Evolutionary conservation across 257 asterid genomes (phyloP).

Genomic region (Orobanche coerulescens): DNA sequence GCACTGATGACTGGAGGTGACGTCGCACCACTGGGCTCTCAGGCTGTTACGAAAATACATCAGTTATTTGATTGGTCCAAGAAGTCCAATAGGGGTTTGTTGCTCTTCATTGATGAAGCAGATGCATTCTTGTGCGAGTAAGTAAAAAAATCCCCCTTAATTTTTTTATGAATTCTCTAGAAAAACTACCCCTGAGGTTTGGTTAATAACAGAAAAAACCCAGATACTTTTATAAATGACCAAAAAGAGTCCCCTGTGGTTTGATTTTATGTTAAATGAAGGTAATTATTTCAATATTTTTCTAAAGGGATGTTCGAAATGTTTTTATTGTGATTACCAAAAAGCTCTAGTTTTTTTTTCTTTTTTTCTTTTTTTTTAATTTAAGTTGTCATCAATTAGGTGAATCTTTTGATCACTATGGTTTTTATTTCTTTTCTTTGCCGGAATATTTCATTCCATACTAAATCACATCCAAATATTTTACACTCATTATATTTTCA

Average conservation of each 20-base stretch:
- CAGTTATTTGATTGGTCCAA: conserved; percentile 93
- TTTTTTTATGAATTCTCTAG: not conserved
- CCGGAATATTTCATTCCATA: not conserved
- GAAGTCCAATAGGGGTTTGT: conserved; percentile 75
- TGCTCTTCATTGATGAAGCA: conserved; percentile 96
- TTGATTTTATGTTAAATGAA: no score
- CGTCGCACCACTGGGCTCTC: conserved; percentile 90
- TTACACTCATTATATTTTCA: conserved; percentile 18
- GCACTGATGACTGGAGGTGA: conserved; percentile 99
- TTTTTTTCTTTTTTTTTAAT: not conserved
- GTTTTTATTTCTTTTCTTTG: no score
- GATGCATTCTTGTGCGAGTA: conserved; percentile 99
- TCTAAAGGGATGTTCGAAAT: no score
- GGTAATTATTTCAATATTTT: no score
- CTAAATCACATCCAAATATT: not conserved
- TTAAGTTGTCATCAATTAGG: no score
- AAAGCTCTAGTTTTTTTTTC: no score
- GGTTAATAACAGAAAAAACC: no score
- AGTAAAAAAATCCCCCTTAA: conserved; percentile 28
- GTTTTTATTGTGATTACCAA: no score
- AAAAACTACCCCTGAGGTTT: no score
- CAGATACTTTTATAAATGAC: no score
- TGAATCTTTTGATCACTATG: no score
- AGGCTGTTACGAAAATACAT: conserved; percentile 97
- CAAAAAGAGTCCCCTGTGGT: no score